These are phyloP conservation scores for Entophlyctis helioformis DNA, from an alignment of 192 early-diverging fungal genomes.

Conservation along the genomic window DNA sequence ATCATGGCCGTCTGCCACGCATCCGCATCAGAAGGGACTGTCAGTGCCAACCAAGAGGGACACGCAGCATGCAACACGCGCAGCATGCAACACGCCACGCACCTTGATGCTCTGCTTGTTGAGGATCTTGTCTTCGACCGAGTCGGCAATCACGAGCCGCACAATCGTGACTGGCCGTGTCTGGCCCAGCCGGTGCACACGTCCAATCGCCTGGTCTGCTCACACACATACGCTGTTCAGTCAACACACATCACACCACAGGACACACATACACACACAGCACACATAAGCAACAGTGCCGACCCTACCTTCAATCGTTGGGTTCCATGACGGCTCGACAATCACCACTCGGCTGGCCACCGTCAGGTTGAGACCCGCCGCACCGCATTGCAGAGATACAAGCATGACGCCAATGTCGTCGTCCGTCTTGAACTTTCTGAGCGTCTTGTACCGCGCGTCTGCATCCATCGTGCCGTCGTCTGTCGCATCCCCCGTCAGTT, in stretches of 20 bases:
- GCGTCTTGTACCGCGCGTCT: too few species aligned
- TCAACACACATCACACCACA: background rate
- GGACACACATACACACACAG: background rate
- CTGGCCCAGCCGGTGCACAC: conserved; percentile 49
- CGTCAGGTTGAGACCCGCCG: conserved; percentile 48
- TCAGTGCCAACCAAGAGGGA: too few species aligned
- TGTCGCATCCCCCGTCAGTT: too few species aligned
- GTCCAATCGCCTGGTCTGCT: conserved; percentile 45
- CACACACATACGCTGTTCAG: background rate
- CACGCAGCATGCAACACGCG: too few species aligned
- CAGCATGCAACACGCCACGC: too few species aligned
- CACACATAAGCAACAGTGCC: conserved; percentile 40
- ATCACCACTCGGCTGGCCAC: conserved; percentile 35
- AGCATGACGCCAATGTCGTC: conserved; percentile 32
- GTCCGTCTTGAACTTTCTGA: conserved; percentile 47
- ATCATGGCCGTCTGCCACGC: too few species aligned
- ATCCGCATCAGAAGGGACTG: too few species aligned
- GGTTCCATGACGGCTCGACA: conserved; percentile 51
- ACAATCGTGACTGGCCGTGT: conserved; percentile 28
- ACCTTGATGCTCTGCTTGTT: conserved; percentile 33
- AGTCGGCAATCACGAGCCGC: conserved; percentile 36
- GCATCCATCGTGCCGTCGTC: too few species aligned
- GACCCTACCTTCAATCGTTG: too few species aligned
- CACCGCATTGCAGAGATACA: conserved; percentile 45
- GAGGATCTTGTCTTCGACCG: conserved; percentile 42